These are phyloP conservation scores for Letharia lupina DNA, from an alignment of 495 filamentous ascomycete species.

Conservation along the genomic window DNA sequence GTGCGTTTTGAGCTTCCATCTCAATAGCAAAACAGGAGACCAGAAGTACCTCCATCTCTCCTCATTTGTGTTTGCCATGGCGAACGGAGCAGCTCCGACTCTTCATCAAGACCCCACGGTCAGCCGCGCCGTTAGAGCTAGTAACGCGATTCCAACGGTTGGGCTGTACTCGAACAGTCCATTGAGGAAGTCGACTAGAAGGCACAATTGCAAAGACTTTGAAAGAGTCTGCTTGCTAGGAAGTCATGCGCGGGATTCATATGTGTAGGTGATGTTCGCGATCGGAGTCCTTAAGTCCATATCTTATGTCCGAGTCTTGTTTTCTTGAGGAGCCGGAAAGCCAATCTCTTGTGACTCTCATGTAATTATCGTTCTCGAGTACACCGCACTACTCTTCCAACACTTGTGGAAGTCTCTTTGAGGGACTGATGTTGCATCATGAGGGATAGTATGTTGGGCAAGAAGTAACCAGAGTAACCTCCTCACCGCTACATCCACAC, in stretches of 20 bases:
- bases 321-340: background rate
- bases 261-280: background rate
- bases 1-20: conserved; percentile 25
- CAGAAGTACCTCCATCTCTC: conserved; percentile 41
- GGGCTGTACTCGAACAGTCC: conserved; percentile 32
- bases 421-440: background rate
- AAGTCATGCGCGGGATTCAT: background rate
- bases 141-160: conserved; percentile 34
- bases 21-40: background rate
- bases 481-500: conserved; percentile 2
- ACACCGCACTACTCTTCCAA: too few relatives aligned
- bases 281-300: background rate
- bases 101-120: conserved; percentile 42
- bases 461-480: conserved; percentile 3
- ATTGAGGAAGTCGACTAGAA: conserved; percentile 20
- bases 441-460: background rate
- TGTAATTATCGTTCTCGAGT: background rate
- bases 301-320: background rate
- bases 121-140: conserved; percentile 48
- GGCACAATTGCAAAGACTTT: background rate
- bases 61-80: conserved; percentile 44
- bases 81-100: conserved; percentile 19
- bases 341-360: background rate
- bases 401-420: background rate
- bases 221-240: background rate